Evolutionary conservation across 2,329 filamentous ascomycete species (phyloP), one percentile per base, ranked within the genome.

Genomic region (Arthrinium puccinioides): DNA sequence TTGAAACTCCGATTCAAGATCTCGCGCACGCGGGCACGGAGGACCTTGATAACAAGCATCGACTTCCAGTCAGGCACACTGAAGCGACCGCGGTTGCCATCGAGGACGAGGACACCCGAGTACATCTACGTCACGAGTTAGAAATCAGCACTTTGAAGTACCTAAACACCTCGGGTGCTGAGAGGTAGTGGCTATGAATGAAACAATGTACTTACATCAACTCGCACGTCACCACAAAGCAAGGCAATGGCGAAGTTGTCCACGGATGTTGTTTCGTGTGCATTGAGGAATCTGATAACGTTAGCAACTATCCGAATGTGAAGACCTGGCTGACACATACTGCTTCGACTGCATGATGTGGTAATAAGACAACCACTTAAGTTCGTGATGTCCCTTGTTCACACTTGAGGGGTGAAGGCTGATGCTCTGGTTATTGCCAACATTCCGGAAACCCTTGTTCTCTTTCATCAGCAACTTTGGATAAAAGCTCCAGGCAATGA

Each of bases 401-500:
- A 98, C 86, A 1, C 87, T 94, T 1, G 83, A 85, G 1, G 88
- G 85, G 48, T 94, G 87, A 15, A 98, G 67, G 40, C 80, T 87
- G 49, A 98, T 88, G 30, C 77, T 75, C 59, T 97, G 90, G 56
- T 94, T 96, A 63, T 95, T 97, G 36, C 85, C 80, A 42, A 96
- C 80, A 48, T 96, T 97, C 38, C 89, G 82, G 71, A 89, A 84
- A 10, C 86, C 87, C 64, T 88, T 94, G 19, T 67, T 67, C 16
- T 97, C 89, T 39, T 84, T 79, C 19, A 84, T 77, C 4, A 97
- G 72, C 13, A 98, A 74, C 52, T 95, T 96, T 1, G 92, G 92
- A 53, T 98, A 97, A 65, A 98, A 95, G 36, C 87, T 89, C 77
- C 87, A 94, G 1, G 88, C 85, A 48, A 96, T 84, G 28, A 96